A percentile compares a stretch with the other conserved stretches of the same genome.
These are phyloP conservation scores for Cercospora sp. DNA, from an alignment of 2,329 filamentous ascomycete species.

Conservation along the genomic window DNA sequence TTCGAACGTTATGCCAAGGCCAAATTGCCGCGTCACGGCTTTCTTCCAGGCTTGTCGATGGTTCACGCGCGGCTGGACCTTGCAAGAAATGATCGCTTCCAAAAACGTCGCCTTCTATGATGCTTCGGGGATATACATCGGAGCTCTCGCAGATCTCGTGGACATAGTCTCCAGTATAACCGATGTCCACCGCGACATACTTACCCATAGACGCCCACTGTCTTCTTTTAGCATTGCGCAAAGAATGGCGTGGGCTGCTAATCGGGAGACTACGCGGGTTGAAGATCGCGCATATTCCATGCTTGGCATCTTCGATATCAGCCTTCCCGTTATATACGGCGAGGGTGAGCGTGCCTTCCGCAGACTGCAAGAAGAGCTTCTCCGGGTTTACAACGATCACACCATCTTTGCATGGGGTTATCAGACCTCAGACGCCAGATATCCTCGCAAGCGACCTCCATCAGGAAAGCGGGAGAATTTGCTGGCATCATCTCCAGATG, in stretches of 20 bases:
- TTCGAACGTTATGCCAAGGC: too few species aligned
- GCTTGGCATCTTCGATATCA: neutral
- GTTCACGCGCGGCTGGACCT: neutral
- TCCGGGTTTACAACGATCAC: neutral
- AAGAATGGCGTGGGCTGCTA: neutral
- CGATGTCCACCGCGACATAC: neutral
- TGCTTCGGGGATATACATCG: neutral
- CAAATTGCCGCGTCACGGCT: neutral
- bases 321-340: neutral
- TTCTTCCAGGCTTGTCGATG: neutral
- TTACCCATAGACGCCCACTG: neutral
- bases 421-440: too few species aligned
- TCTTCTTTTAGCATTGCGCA: neutral
- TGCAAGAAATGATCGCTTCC: neutral
- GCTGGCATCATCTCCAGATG: neutral
- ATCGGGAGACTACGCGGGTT: neutral
- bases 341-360: neutral
- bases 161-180: neutral
- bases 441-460: too few species aligned
- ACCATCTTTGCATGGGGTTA: neutral
- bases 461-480: too few species aligned
- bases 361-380: neutral
- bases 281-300: neutral
- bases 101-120: neutral
- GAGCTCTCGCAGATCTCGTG: neutral